These are phyloP conservation scores for Agrocybe pediades DNA, from an alignment of 768 basidiomycete species.

Conservation along the genomic window DNA sequence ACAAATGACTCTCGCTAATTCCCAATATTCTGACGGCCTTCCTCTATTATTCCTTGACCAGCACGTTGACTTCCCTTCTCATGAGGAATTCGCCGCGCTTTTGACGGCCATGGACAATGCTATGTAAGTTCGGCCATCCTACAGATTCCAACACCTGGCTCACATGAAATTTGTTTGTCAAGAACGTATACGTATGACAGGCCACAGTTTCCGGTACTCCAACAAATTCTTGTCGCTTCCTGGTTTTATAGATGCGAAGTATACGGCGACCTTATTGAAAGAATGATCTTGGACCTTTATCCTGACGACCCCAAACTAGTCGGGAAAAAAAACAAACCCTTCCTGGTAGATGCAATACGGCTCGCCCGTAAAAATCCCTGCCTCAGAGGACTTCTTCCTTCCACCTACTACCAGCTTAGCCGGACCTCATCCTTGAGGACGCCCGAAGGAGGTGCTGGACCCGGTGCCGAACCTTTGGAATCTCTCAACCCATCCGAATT, in stretches of 20 bases:
- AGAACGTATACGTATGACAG: neutral
- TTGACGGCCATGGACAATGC: slow-evolving; percentile 1
- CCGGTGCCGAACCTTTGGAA: no score
- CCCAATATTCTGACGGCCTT: neutral
- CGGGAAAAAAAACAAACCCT: no score
- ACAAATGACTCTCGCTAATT: neutral
- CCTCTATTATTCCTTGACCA: slow-evolving; percentile 10
- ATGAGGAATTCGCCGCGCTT: slow-evolving; percentile 3
- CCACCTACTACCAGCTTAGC: no score
- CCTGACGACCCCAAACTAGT: neutral
- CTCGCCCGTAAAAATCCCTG: no score
- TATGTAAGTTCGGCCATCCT: neutral
- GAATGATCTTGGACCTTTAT: neutral
- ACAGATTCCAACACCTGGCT: neutral
- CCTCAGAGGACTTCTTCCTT: no score
- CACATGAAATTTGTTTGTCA: neutral
- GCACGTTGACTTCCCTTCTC: neutral
- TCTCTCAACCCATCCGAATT: no score
- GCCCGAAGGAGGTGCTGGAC: no score
- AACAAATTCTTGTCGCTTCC: neutral
- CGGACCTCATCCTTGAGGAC: no score
- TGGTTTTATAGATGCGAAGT: neutral
- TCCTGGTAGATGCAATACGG: no score
- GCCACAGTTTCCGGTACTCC: neutral
- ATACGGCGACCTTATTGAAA: neutral